phyloP scores from a whole-genome alignment of 169 alveolate genomes.

The Cyclospora cayetanensis region DNA sequence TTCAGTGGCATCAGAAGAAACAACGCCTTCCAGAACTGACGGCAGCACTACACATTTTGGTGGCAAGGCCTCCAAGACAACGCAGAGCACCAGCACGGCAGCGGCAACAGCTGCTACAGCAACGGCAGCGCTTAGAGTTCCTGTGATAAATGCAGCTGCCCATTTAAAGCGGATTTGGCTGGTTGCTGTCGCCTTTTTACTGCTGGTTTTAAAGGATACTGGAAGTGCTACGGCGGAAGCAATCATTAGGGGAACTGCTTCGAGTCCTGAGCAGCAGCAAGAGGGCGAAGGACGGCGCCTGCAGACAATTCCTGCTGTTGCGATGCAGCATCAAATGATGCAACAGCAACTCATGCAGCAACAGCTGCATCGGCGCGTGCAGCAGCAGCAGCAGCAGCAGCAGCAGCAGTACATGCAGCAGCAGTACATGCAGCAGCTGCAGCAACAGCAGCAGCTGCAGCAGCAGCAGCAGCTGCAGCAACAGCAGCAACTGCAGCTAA shows the following conservation, averaged over 20 bases:
- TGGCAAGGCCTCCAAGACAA: background rate
- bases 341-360: slow-evolving; percentile 34
- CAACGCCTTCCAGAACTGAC: background rate
- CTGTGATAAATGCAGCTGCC: slow-evolving; percentile 3
- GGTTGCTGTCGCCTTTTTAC: slow-evolving; percentile 23
- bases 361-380: background rate
- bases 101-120: slow-evolving; percentile 17
- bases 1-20: background rate
- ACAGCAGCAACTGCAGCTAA: slow-evolving; percentile 47
- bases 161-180: background rate
- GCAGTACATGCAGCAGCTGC: background rate
- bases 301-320: background rate
- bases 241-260: background rate
- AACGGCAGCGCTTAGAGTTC: background rate
- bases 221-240: background rate
- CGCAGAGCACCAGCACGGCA: background rate
- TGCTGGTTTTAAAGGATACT: slow-evolving; percentile 7
- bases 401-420: slow-evolving; percentile 40
- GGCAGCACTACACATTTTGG: background rate
- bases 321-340: slow-evolving; percentile 2
- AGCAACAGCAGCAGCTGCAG: slow-evolving; percentile 45
- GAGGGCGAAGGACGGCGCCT: background rate
- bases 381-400: background rate
- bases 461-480: slow-evolving; percentile 38
- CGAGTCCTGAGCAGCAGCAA: background rate